Evolutionary conservation across 2,329 filamentous ascomycete genomes (phyloP), one percentile per base, ranked within the genome.

Genomic region (Colletotrichum sp.): DNA sequence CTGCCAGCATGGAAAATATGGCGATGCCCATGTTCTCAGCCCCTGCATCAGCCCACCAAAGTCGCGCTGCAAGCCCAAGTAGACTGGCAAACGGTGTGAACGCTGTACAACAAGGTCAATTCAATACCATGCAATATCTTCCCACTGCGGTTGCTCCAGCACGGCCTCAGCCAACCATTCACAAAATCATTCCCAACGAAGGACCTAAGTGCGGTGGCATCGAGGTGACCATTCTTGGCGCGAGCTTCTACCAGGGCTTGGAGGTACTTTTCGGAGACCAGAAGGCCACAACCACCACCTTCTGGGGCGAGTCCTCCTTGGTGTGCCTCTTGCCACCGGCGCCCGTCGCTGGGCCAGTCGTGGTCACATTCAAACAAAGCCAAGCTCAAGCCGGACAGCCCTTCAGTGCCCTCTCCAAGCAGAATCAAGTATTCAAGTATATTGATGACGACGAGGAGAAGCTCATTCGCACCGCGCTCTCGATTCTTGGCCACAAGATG

Each of bases 171-270:
- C 87, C 90, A 4, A 91, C 93, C 22, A 96, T 98, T 27, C 93
- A 95, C 82, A 96, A 96, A 83, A 90, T 98, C 77, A 95, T 97
- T 44, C 96, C 96, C 1, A 90, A 90, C 34, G 95, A 98, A 83
- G 96, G 96, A 0, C 95, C 96, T 8, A 95, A 93, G 75, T 92
- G 92, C 44, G 96, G 96, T 75, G 96, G 96, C 57, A 96, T 95
- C 69, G 96, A 98, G 83, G 95, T 98, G 5, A 96, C 95, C 0
- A 91, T 97, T 72, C 88, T 98, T 11, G 96, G 96, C 22, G 94
- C 93, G 78, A 92, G 93, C 16, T 98, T 98, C 82, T 93, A 92
- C 78, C 93, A 90, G 77, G 94, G 84, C 2, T 89, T 98, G 77
- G 94, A 96, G 77, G 95, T 98, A 71, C 94, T 96, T 84, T 98